Evolutionary conservation across 257 asterid genomes (phyloP).

Genomic region (Nicotiana otophora): DNA sequence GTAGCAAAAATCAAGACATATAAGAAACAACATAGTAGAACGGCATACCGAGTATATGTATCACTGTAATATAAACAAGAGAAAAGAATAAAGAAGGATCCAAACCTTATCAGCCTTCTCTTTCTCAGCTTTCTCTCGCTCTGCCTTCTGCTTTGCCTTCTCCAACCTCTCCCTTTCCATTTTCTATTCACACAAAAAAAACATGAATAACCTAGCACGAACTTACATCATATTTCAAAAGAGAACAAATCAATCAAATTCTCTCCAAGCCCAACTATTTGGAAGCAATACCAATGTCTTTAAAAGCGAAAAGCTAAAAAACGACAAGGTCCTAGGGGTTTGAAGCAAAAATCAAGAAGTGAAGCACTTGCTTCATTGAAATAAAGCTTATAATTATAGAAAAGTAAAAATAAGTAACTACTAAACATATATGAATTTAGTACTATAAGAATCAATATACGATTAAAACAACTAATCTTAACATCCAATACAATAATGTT

Average conservation of each 20-base stretch:
- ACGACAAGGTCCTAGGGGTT: too few relatives aligned
- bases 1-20: neutral
- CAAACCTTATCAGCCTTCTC: slow-evolving; percentile 59
- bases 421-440: too few relatives aligned
- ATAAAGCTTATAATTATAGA: too few relatives aligned
- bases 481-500: too few relatives aligned
- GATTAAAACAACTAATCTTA: too few relatives aligned
- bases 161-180: slow-evolving; percentile 83
- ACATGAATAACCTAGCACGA: neutral
- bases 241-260: neutral
- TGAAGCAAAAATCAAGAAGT: too few relatives aligned
- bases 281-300: neutral
- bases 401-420: too few relatives aligned
- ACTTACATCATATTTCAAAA: neutral
- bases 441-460: too few relatives aligned
- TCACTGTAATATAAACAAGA: neutral
- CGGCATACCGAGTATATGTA: neutral
- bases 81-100: neutral
- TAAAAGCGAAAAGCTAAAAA: too few relatives aligned
- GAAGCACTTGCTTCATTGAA: too few relatives aligned
- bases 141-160: slow-evolving; percentile 62
- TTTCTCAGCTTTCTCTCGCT: slow-evolving; percentile 53
- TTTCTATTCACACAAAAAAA: slow-evolving; percentile 33
- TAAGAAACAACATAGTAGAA: neutral
- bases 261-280: neutral